phyloP scores from a whole-genome alignment of 1,284 basidiomycete genomes.

The Boletus semigastroideus region DNA sequence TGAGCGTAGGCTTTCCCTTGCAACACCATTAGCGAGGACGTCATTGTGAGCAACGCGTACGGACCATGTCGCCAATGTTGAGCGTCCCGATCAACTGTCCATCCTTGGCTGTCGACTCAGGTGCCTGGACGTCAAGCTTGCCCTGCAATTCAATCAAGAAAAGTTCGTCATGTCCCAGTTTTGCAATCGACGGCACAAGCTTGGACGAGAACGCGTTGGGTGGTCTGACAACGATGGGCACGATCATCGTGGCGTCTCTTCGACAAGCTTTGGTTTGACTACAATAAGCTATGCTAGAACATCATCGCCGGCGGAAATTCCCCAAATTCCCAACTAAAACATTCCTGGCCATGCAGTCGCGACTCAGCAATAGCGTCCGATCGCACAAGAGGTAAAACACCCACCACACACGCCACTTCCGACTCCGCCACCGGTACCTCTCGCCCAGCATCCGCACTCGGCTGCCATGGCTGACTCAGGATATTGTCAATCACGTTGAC shows the following conservation, averaged over 20 bases:
- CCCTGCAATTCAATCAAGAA: constrained; percentile 79
- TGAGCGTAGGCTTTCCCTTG: constrained; percentile 75
- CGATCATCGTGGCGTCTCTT: constrained; percentile 43
- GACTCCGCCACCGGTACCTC: constrained; percentile 54
- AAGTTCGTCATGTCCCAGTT: constrained; percentile 66
- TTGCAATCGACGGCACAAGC: constrained; percentile 58
- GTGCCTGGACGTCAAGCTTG: constrained; percentile 60
- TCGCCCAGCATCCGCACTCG: constrained; percentile 53
- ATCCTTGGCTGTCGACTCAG: constrained; percentile 43
- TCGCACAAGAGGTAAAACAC: constrained; percentile 22
- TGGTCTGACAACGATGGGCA: constrained; percentile 45
- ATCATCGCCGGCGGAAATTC: constrained; percentile 36
- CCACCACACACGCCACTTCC: constrained; percentile 65
- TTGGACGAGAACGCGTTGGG: constrained; percentile 37
- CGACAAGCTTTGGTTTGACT: not conserved
- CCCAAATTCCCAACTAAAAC: constrained; percentile 72
- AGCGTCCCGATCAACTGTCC: constrained; percentile 67
- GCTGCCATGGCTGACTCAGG: constrained; percentile 74
- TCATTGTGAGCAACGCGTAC: constrained; percentile 15
- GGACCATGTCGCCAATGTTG: constrained; percentile 51
- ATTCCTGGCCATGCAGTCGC: constrained; percentile 52
- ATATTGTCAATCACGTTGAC: constrained; percentile 80
- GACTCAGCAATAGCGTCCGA: constrained; percentile 1
- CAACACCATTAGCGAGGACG: constrained; percentile 6
- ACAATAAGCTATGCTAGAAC: not conserved